Evolutionary conservation across 768 basidiomycete species (phyloP).

Genomic region (Strobilomyces dryophilus): DNA sequence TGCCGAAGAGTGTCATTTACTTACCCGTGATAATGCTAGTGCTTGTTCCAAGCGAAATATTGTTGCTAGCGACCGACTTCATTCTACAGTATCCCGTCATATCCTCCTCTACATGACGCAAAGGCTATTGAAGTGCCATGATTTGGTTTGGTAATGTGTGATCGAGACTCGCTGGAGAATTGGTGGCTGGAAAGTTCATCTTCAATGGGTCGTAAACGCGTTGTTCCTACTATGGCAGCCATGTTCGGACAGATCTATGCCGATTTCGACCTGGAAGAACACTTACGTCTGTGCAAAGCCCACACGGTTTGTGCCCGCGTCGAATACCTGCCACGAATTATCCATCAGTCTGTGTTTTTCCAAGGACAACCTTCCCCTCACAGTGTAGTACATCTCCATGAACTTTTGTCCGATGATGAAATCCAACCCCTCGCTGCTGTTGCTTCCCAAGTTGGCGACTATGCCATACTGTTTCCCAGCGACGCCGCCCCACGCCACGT

Average conservation of each 20-base stretch:
- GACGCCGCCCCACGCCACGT: conserved; percentile 10
- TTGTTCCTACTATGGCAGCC: conserved; percentile 17
- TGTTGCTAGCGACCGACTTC: too few species aligned
- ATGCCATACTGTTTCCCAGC: conserved; percentile 10
- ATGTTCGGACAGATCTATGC: not conserved
- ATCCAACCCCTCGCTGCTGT: not conserved
- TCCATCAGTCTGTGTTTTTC: not conserved
- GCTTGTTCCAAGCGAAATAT: too few species aligned
- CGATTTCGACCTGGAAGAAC: not conserved
- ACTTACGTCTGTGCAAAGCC: conserved; percentile 25
- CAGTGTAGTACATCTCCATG: conserved; percentile 6
- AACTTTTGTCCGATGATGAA: not conserved
- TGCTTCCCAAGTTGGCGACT: not conserved
- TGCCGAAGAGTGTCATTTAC: too few species aligned
- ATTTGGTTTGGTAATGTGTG: too few species aligned
- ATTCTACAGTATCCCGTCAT: too few species aligned
- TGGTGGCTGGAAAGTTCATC: not conserved
- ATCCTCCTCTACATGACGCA: too few species aligned
- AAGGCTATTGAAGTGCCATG: too few species aligned
- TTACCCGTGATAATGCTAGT: too few species aligned
- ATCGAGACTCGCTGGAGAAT: too few species aligned
- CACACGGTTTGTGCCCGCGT: conserved; percentile 14
- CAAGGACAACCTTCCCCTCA: not conserved
- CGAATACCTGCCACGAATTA: conserved; percentile 15
- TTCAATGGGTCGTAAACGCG: conserved; percentile 10